Conservation (phyloP, 305 asterid genomes). For the Nicotiana rustica region DNA sequence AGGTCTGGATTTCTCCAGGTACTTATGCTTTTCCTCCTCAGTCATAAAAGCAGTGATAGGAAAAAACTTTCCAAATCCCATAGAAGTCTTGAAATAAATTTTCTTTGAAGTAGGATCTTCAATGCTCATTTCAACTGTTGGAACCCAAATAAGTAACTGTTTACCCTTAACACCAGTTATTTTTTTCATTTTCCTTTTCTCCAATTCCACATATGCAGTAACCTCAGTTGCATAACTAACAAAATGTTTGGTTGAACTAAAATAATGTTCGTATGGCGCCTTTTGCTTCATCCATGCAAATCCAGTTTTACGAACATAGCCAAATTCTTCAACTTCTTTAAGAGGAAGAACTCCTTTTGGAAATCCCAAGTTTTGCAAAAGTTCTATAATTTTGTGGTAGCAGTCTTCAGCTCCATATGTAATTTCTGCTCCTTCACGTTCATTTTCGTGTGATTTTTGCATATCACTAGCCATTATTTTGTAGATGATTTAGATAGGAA, state of each 20-base stretch:
- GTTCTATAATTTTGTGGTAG: conserved; percentile 56
- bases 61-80: conserved; percentile 83
- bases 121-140: conserved; percentile 84
- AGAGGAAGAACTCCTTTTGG: conserved; percentile 81
- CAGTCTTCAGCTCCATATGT: conserved; percentile 66
- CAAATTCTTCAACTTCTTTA: conserved; percentile 81
- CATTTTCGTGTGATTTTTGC: conserved; percentile 41
- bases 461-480: conserved; percentile 52
- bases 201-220: conserved; percentile 65
- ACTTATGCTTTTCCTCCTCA: conserved; percentile 59
- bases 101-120: conserved; percentile 50
- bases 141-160: conserved; percentile 83
- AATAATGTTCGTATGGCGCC: conserved; percentile 75
- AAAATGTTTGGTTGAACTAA: conserved; percentile 52
- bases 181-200: conserved; percentile 78
- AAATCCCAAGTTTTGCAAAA: conserved; percentile 71
- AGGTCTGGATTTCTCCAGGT: background rate
- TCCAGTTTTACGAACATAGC: conserved; percentile 73
- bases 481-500: background rate
- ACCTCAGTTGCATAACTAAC: conserved; percentile 77
- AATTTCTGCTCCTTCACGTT: conserved; percentile 64
- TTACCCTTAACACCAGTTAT: conserved; percentile 88
- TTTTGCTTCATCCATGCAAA: conserved; percentile 91
- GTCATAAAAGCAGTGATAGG: conserved; percentile 78
- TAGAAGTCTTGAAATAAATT: conserved; percentile 73